Conservation (phyloP, 495 filamentous ascomycete species). For the Penicillium nucicola region DNA sequence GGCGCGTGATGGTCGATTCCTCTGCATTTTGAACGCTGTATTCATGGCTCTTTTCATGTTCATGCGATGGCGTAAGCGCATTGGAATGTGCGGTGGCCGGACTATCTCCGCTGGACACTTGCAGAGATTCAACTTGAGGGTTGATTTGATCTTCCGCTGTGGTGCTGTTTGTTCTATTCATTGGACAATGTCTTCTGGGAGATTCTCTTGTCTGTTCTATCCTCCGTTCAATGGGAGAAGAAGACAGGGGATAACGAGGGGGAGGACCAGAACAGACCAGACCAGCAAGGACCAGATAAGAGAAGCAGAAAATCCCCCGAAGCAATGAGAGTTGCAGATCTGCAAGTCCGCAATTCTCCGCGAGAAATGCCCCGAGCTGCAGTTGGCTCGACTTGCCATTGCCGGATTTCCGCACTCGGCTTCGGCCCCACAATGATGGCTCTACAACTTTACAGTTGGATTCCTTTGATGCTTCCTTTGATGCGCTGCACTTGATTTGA, state of each 20-base stretch:
- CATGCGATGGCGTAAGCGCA: background rate
- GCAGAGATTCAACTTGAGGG: background rate
- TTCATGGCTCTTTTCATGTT: background rate
- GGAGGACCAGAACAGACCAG: background rate
- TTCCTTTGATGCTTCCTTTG: no score
- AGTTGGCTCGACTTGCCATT: background rate
- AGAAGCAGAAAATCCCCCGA: background rate
- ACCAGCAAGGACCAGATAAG: background rate
- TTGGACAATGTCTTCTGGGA: no score
- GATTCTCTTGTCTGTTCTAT: no score
- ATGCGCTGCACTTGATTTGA: no score
- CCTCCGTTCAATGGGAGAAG: background rate
- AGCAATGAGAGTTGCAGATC: background rate
- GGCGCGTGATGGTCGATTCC: background rate
- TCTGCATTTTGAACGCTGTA: background rate
- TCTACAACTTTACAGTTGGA: no score
- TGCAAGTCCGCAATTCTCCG: background rate
- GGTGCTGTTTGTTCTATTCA: background rate
- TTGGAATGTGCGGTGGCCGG: conserved; percentile 1
- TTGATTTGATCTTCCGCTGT: background rate
- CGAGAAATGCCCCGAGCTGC: background rate
- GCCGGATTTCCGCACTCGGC: conserved; percentile 1
- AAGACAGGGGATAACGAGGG: background rate
- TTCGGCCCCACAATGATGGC: conserved; percentile 1
- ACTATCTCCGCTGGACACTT: background rate